A percentile compares a stretch with the other conserved stretches of the same genome.
phyloP scores from a whole-genome alignment of 352 stramenopile genomes.

The Globisporangium radiosum region DNA sequence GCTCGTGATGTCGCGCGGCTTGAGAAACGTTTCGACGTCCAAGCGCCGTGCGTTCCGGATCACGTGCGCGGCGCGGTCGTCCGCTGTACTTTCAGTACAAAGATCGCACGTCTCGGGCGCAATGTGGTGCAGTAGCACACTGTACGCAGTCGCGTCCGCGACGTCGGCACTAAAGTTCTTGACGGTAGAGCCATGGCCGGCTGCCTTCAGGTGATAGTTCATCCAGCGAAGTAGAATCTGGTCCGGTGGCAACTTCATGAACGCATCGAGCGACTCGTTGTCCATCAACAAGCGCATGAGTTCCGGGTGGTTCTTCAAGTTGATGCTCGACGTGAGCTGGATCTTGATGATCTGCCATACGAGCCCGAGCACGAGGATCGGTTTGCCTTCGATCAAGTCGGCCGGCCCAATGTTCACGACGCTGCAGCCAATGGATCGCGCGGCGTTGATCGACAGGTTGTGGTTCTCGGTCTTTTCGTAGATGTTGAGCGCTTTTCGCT shows the following conservation, averaged over 20 bases:
- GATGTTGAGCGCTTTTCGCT: constrained; percentile 71
- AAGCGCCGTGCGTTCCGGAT: constrained; percentile 81
- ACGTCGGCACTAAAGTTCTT: constrained; percentile 80
- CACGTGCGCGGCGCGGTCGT: constrained; percentile 71
- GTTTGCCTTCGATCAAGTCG: constrained; percentile 77
- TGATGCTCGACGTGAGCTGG: constrained; percentile 89
- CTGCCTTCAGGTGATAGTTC: constrained; percentile 89
- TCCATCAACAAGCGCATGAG: constrained; percentile 81
- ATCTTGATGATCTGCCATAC: constrained; percentile 95
- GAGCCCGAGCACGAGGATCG: constrained; percentile 88
- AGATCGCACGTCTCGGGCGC: constrained; percentile 65
- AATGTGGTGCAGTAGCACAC: constrained; percentile 85
- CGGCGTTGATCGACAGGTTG: constrained; percentile 92
- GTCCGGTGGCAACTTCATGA: constrained; percentile 89
- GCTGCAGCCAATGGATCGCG: constrained; percentile 90
- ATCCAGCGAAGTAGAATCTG: constrained; percentile 91
- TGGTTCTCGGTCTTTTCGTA: constrained; percentile 89
- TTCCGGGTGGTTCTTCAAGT: constrained; percentile 90
- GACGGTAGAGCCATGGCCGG: constrained; percentile 61
- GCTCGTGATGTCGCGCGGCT: constrained; percentile 88
- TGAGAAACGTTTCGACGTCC: constrained; percentile 89
- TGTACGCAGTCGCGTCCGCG: constrained; percentile 83
- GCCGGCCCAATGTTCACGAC: constrained; percentile 91
- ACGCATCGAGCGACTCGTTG: constrained; percentile 83
- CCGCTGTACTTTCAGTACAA: constrained; percentile 37